phyloP scores from a whole-genome alignment of 1,284 basidiomycete species.

The Vanrija humicola region DNA sequence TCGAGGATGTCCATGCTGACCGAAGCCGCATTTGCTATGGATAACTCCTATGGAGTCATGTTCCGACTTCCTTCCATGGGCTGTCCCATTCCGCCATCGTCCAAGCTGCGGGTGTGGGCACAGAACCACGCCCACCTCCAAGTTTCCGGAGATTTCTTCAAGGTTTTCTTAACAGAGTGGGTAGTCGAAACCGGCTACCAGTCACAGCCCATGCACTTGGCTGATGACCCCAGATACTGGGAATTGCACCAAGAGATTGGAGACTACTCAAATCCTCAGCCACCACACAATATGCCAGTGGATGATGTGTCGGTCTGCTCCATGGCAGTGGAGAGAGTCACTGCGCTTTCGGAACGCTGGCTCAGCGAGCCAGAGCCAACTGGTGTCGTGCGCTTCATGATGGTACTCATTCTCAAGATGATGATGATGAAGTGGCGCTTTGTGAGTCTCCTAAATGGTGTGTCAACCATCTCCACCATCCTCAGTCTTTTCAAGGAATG shows the following conservation, averaged over 20 bases:
- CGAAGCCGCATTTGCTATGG: not conserved
- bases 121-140: not conserved
- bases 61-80: not conserved
- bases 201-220: no score
- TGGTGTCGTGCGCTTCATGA: not conserved
- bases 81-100: not conserved
- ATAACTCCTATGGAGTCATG: not conserved
- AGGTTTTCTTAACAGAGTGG: not conserved
- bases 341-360: not conserved
- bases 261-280: not conserved
- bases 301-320: not conserved
- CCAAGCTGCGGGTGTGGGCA: not conserved
- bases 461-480: not conserved
- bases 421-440: not conserved
- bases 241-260: not conserved
- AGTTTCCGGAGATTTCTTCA: slow-evolving; percentile 2
- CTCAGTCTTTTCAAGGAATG: not conserved
- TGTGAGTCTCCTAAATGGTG: not conserved
- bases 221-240: not conserved
- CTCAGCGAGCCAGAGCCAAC: not conserved
- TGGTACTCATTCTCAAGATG: not conserved
- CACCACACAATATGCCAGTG: not conserved
- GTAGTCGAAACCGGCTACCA: not conserved
- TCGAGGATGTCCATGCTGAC: not conserved
- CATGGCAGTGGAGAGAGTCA: not conserved